These are phyloP conservation scores for Yarrowia yakushimensis DNA, from an alignment of 805 yeast species.

Conservation along the genomic window DNA sequence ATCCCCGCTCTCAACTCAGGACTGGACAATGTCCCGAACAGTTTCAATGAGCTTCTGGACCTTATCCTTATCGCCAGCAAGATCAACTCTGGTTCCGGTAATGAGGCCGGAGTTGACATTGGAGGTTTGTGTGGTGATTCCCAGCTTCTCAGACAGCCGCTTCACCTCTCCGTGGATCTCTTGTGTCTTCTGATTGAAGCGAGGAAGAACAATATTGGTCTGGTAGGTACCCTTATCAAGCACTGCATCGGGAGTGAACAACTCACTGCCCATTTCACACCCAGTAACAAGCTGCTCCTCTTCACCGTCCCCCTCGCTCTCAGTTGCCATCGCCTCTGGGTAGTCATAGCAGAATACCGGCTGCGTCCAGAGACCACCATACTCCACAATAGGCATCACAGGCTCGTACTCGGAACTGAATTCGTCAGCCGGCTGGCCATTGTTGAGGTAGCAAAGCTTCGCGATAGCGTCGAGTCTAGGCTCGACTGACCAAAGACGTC, in stretches of 20 bases:
- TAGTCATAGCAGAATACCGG: neutral
- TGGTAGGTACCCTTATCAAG: neutral
- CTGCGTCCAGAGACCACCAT: constrained; percentile 12
- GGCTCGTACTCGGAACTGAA: neutral
- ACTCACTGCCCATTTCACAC: neutral
- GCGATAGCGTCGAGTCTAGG: constrained; percentile 7
- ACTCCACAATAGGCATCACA: neutral
- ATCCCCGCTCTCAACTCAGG: neutral
- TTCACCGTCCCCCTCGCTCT: neutral
- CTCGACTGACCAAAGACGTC: neutral
- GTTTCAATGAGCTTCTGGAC: constrained; percentile 1
- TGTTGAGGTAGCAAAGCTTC: constrained; percentile 11
- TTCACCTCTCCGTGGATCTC: neutral
- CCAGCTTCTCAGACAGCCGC: neutral
- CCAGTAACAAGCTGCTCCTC: neutral
- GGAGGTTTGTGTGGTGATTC: neutral
- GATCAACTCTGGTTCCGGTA: neutral
- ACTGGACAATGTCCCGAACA: constrained; percentile 11
- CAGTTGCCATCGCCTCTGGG: neutral
- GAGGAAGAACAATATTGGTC: constrained; percentile 5
- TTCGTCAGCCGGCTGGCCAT: neutral
- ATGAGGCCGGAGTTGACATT: neutral
- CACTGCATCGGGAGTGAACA: neutral
- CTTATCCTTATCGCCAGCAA: constrained; percentile 7
- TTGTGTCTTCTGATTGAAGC: neutral